phyloP scores from a whole-genome alignment of 129 eudicot genomes.

The carrot (Daucus carota) region DNA sequence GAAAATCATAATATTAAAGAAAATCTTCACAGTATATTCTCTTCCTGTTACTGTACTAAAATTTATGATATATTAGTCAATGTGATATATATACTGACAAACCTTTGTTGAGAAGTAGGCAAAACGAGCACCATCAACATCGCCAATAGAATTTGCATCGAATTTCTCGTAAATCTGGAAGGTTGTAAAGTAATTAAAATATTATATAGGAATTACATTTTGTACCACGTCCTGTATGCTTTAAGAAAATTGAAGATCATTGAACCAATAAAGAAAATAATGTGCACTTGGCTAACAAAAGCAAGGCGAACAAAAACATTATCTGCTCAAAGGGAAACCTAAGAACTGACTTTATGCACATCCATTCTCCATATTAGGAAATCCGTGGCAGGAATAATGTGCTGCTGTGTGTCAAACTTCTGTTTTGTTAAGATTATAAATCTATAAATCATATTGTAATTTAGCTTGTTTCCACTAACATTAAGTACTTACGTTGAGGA shows the following conservation, averaged over 20 bases:
- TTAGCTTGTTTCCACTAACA: too few relatives aligned
- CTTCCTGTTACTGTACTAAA: background rate
- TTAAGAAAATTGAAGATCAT: background rate
- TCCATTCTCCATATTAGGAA: background rate
- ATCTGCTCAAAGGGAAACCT: background rate
- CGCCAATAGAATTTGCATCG: slow-evolving; percentile 27
- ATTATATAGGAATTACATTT: background rate
- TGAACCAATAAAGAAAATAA: background rate
- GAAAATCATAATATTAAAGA: background rate
- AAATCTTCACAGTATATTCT: background rate
- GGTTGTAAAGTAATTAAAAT: background rate
- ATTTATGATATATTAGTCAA: background rate
- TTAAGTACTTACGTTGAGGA: too few relatives aligned
- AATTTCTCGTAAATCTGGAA: slow-evolving; percentile 48
- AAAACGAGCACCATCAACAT: slow-evolving; percentile 42
- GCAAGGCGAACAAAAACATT: background rate
- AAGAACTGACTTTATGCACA: background rate
- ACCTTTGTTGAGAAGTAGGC: slow-evolving; percentile 44
- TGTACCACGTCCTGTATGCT: background rate
- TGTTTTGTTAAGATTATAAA: too few relatives aligned
- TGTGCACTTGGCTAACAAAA: background rate
- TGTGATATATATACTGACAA: background rate
- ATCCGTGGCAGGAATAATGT: background rate
- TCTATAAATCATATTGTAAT: too few relatives aligned
- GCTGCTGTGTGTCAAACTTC: background rate